Conservation (phyloP, 768 basidiomycete species). For the Trametes coccinea region DNA sequence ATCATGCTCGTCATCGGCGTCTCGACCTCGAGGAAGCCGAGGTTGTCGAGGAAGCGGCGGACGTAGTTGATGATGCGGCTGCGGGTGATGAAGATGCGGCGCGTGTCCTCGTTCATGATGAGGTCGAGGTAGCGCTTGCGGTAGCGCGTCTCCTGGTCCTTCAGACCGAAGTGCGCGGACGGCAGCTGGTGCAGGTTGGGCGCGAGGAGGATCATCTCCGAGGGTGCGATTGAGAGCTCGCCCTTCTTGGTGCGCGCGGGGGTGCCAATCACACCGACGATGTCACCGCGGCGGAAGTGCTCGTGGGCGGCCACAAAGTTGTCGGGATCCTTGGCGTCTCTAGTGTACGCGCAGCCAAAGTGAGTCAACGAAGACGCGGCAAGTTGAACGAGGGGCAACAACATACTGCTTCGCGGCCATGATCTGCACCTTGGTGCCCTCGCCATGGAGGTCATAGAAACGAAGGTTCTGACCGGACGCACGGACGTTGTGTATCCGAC, state of each 20-base stretch:
- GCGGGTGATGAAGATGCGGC: conserved; percentile 88
- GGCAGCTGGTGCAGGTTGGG: conserved; percentile 97
- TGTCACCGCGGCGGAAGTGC: conserved; percentile 91
- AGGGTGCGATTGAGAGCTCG: conserved; percentile 87
- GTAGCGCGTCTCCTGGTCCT: conserved; percentile 97
- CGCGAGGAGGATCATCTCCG: conserved; percentile 81
- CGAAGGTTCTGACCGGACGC: conserved; percentile 77
- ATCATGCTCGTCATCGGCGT: conserved; percentile 97
- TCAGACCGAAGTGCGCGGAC: conserved; percentile 88
- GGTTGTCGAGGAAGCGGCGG: conserved; percentile 83
- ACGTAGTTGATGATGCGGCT: conserved; percentile 91
- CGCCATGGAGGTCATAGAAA: conserved; percentile 94
- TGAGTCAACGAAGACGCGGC: neutral
- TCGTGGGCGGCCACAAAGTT: conserved; percentile 74
- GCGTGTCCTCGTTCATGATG: conserved; percentile 88
- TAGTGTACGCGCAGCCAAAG: conserved; percentile 24
- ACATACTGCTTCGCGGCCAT: conserved; percentile 86
- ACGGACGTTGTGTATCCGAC: conserved; percentile 90
- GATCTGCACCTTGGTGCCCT: conserved; percentile 92
- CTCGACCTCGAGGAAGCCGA: conserved; percentile 98
- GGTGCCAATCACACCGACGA: conserved; percentile 87
- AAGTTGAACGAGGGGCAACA: neutral
- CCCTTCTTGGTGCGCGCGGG: conserved; percentile 95
- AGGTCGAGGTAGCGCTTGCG: conserved; percentile 98
- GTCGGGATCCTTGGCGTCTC: conserved; percentile 65